Evolutionary conservation across 176 grass and related monocot species (phyloP).

Genomic region (Aegilops longissima): DNA sequence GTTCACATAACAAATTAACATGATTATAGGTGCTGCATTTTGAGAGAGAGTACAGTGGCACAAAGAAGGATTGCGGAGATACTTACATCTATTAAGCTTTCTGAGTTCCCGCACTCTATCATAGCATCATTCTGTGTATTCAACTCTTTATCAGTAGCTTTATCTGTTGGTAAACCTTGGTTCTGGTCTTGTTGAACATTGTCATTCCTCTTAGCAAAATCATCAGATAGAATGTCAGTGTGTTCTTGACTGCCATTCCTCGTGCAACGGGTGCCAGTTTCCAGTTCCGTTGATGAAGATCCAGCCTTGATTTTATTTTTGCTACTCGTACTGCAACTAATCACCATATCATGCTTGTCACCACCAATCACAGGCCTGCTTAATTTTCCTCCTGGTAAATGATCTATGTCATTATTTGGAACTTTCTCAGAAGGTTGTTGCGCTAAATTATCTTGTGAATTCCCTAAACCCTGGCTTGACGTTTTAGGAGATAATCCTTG

Average conservation of each 20-base stretch:
- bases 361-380: constrained; percentile 21
- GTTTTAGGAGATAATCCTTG: constrained; percentile 42
- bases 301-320: constrained; percentile 24
- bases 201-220: constrained; percentile 18
- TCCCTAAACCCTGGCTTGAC: constrained; percentile 12
- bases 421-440: constrained; percentile 31
- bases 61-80: constrained; percentile 19
- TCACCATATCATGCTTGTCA: constrained; percentile 10
- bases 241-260: constrained; percentile 30
- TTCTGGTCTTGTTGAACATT: constrained; percentile 34
- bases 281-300: constrained; percentile 26
- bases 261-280: constrained; percentile 29
- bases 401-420: constrained; percentile 28
- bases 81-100: constrained; percentile 68
- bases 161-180: constrained; percentile 42
- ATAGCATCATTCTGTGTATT: constrained; percentile 31
- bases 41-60: neutral
- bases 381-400: constrained; percentile 12
- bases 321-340: constrained; percentile 13
- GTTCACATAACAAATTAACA: constrained; percentile 15
- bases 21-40: constrained; percentile 12
- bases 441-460: constrained; percentile 31
- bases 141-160: constrained; percentile 23
- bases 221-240: constrained; percentile 25
- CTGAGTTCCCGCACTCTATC: constrained; percentile 39